phyloP scores from a whole-genome alignment of 208 protist species.

The Endotrypanum monterogeii region DNA sequence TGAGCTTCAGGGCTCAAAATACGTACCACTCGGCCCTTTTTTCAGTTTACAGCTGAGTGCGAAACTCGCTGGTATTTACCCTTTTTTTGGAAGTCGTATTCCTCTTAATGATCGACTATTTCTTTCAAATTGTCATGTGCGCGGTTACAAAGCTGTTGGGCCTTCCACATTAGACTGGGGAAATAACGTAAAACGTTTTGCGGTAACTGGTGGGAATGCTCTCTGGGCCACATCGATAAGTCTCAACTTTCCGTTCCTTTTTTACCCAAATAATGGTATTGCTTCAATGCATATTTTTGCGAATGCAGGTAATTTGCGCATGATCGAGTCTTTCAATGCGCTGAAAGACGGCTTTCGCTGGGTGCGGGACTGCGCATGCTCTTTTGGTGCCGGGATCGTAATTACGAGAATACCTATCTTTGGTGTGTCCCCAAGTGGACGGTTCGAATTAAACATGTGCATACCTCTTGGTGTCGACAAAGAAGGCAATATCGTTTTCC shows the following conservation, averaged over 20 bases:
- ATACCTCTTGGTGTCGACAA: constrained; percentile 70
- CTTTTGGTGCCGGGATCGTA: constrained; percentile 74
- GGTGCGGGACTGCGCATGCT: constrained; percentile 70
- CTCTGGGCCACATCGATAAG: constrained; percentile 82
- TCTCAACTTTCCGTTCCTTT: constrained; percentile 83
- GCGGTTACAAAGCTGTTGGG: constrained; percentile 78
- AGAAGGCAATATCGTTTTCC: constrained; percentile 50
- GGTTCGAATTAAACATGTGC: constrained; percentile 82
- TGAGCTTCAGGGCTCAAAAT: constrained; percentile 71
- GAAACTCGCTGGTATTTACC: constrained; percentile 69
- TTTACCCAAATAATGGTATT: constrained; percentile 82
- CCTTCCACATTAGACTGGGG: constrained; percentile 70
- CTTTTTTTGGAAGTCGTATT: constrained; percentile 54
- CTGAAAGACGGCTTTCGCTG: constrained; percentile 52
- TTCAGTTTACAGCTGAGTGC: constrained; percentile 76
- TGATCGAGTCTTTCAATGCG: constrained; percentile 48
- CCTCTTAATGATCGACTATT: constrained; percentile 88
- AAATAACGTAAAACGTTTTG: constrained; percentile 35
- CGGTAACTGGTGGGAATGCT: constrained; percentile 82
- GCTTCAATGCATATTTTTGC: constrained; percentile 85
- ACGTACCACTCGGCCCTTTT: constrained; percentile 71
- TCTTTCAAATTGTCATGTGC: constrained; percentile 74
- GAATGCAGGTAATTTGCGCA: constrained; percentile 74
- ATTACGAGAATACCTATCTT: constrained; percentile 86
- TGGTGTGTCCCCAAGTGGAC: constrained; percentile 68